These are phyloP conservation scores for Suillus subaureus DNA, from an alignment of 768 basidiomycete genomes.

Conservation along the genomic window DNA sequence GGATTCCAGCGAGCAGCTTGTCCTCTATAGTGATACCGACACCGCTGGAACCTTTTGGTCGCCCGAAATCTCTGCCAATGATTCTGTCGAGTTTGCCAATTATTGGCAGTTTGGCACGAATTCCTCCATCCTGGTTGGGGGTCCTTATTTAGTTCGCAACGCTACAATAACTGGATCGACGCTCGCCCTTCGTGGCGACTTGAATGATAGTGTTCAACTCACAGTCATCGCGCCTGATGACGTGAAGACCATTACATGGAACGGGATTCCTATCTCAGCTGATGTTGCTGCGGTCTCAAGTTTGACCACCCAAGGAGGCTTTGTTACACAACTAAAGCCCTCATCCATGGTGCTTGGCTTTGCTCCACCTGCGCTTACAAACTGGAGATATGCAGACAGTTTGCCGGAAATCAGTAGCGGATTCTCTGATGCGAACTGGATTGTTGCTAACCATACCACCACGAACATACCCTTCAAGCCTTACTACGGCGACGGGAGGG, in stretches of 20 bases:
- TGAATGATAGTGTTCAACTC: constrained; percentile 58
- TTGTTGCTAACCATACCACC: constrained; percentile 62
- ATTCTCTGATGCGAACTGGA: constrained; percentile 71
- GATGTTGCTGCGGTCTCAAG: constrained; percentile 32
- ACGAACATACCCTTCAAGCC: constrained; percentile 76
- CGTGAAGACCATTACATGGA: constrained; percentile 68
- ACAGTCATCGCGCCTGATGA: constrained; percentile 63
- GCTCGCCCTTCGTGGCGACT: constrained; percentile 69
- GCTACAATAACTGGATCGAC: constrained; percentile 49
- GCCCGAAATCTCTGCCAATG: constrained; percentile 54
- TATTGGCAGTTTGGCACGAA: constrained; percentile 81
- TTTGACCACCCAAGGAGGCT: constrained; percentile 43
- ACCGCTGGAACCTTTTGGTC: constrained; percentile 79
- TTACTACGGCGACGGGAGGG: constrained; percentile 70
- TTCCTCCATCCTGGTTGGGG: constrained; percentile 62
- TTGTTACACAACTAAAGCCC: constrained; percentile 47
- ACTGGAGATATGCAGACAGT: constrained; percentile 79
- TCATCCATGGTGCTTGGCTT: constrained; percentile 34
- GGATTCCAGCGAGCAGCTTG: constrained; percentile 66
- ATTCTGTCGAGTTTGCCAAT: constrained; percentile 47
- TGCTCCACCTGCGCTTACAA: constrained; percentile 49
- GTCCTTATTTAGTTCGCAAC: constrained; percentile 64
- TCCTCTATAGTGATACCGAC: constrained; percentile 66
- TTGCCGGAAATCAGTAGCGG: constrained; percentile 63
- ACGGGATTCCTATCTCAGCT: constrained; percentile 51